These are phyloP conservation scores for Annulohypoxylon nitens DNA, from an alignment of 495 filamentous ascomycete species.

Conservation along the genomic window DNA sequence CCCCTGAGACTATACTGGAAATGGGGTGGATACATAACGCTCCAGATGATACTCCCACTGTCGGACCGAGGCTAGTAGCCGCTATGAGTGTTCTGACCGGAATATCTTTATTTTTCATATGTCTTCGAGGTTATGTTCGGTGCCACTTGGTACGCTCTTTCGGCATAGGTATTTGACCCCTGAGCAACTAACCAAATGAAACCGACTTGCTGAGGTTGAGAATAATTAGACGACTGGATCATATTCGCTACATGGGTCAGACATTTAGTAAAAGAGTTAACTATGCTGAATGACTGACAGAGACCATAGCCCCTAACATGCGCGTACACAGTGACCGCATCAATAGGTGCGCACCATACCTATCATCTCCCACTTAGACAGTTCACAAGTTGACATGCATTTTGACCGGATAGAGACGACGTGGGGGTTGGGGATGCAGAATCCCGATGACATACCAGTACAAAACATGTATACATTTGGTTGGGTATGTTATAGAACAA, in stretches of 20 bases:
- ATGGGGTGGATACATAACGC: constrained; percentile 37
- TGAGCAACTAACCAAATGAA: neutral
- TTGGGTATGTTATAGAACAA: constrained; percentile 20
- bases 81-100: constrained; percentile 19
- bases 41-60: constrained; percentile 24
- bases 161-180: constrained; percentile 23
- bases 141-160: constrained; percentile 17
- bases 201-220: neutral
- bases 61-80: constrained; percentile 24
- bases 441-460: constrained; percentile 21
- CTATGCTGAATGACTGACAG: neutral
- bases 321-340: constrained; percentile 10
- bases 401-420: constrained; percentile 28
- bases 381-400: neutral
- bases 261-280: neutral
- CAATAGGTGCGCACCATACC: constrained; percentile 18
- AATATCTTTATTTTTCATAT: constrained; percentile 31
- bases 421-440: constrained; percentile 36
- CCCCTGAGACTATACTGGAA: neutral
- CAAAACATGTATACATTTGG: constrained; percentile 20
- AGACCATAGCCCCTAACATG: constrained; percentile 25
- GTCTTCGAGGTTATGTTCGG: constrained; percentile 36
- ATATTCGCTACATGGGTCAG: constrained; percentile 37
- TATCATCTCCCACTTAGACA: neutral
- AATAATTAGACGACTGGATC: constrained; percentile 35